phyloP scores from a whole-genome alignment of 1,139 yeast species.

The Candida pseudocylindracea region DNA sequence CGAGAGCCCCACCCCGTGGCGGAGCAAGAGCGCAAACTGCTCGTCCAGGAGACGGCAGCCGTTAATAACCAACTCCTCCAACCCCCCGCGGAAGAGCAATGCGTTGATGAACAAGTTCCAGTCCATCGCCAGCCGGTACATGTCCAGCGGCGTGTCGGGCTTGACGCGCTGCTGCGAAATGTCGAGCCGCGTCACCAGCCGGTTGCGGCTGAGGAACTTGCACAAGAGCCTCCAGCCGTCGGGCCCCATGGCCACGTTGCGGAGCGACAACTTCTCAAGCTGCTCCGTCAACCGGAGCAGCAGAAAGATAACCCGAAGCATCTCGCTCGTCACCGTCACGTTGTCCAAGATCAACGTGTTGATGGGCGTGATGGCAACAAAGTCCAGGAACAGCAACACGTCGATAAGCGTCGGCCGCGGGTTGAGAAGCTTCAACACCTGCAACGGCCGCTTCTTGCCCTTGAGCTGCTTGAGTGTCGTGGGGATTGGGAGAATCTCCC shows the following conservation, averaged over 20 bases:
- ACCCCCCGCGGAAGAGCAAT: slow-evolving; percentile 36
- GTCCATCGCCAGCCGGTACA: slow-evolving; percentile 43
- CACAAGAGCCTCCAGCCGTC: slow-evolving; percentile 60
- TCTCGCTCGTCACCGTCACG: slow-evolving; percentile 57
- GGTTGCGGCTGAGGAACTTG: slow-evolving; percentile 39
- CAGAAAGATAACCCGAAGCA: slow-evolving; percentile 48
- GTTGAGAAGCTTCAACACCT: slow-evolving; percentile 56
- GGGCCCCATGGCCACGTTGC: slow-evolving; percentile 56
- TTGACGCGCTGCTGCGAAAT: slow-evolving; percentile 55
- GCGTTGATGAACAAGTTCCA: slow-evolving; percentile 54
- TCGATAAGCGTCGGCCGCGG: slow-evolving; percentile 87
- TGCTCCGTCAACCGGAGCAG: slow-evolving; percentile 34
- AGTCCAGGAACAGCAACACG: slow-evolving; percentile 71
- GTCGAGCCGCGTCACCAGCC: slow-evolving; percentile 42
- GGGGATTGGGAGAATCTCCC: slow-evolving; percentile 68
- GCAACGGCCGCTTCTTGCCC: slow-evolving; percentile 52
- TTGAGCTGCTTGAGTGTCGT: slow-evolving; percentile 74
- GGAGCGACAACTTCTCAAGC: slow-evolving; percentile 49
- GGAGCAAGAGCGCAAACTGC: slow-evolving; percentile 26
- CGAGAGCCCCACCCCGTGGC: slow-evolving; percentile 23
- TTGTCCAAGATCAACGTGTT: slow-evolving; percentile 65
- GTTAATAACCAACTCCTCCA: slow-evolving; percentile 65
- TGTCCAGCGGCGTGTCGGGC: slow-evolving; percentile 19
- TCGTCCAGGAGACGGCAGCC: slow-evolving; percentile 47
- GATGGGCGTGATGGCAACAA: slow-evolving; percentile 66